Conservation (phyloP, 768 basidiomycete species). For the button mushroom (Agaricus bisporus) region DNA sequence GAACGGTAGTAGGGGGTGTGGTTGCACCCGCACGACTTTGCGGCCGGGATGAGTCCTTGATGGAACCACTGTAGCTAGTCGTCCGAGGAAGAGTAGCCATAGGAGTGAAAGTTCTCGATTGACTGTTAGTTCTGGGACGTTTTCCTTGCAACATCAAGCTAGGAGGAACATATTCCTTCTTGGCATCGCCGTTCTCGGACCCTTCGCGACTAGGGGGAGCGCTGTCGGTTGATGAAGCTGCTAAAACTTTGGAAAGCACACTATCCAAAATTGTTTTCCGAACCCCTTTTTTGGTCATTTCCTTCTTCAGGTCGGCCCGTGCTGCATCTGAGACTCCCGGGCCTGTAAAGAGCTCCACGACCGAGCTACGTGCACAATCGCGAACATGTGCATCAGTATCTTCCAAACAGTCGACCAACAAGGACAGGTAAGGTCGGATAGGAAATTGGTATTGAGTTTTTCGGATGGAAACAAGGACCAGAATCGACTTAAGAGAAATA, state of each 20-base stretch:
- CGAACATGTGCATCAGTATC: constrained; percentile 90
- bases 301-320: constrained; percentile 89
- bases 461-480: constrained; percentile 69
- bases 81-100: constrained; percentile 44
- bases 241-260: constrained; percentile 65
- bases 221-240: constrained; percentile 33
- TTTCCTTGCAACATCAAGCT: constrained; percentile 58
- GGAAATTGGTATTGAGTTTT: constrained; percentile 69
- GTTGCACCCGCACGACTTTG: constrained; percentile 55
- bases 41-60: constrained; percentile 47
- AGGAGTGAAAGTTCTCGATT: constrained; percentile 17
- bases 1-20: constrained; percentile 32
- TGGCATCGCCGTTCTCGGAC: constrained; percentile 52
- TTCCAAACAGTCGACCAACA: constrained; percentile 81
- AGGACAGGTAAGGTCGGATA: constrained; percentile 71
- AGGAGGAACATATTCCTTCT: constrained; percentile 70
- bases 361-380: constrained; percentile 73
- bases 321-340: constrained; percentile 80
- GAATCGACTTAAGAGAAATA: constrained; percentile 39
- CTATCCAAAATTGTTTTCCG: constrained; percentile 83
- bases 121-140: constrained; percentile 37
- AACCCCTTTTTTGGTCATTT: constrained; percentile 78
- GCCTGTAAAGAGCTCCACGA: constrained; percentile 83
- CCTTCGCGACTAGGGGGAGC: constrained; percentile 47
- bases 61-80: constrained; percentile 5